Evolutionary conservation across 768 basidiomycete genomes (phyloP).

Genomic region (Clitopilus passeckerianus): DNA sequence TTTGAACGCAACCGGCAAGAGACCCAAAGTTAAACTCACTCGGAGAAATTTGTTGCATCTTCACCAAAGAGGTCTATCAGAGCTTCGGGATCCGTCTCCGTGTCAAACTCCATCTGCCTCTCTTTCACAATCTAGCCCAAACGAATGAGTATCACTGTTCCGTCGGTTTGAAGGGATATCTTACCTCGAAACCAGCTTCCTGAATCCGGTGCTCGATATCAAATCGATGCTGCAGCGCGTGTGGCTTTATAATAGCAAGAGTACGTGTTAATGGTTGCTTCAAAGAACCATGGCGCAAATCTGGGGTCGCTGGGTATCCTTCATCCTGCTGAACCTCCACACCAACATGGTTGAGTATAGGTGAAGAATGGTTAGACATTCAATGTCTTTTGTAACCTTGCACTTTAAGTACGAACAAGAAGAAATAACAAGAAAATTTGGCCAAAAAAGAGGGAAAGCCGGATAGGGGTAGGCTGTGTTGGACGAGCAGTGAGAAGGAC

Average conservation of each 20-base stretch:
- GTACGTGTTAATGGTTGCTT: constrained; percentile 46
- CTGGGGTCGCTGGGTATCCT: constrained; percentile 5
- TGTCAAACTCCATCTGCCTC: constrained; percentile 85
- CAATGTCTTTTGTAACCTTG: background rate
- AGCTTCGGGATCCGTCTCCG: constrained; percentile 75
- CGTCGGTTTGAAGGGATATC: background rate
- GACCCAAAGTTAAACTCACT: constrained; percentile 45
- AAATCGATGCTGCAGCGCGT: constrained; percentile 68
- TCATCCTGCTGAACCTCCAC: background rate
- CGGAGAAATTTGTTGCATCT: constrained; percentile 66
- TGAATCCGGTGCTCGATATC: constrained; percentile 78
- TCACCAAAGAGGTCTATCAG: constrained; percentile 78
- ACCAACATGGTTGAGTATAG: background rate
- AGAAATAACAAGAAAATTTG: background rate
- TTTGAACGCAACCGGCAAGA: background rate
- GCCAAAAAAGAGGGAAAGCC: background rate
- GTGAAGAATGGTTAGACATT: background rate
- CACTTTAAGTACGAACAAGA: background rate
- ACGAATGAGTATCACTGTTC: constrained; percentile 1
- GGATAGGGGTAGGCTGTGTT: background rate
- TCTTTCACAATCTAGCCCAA: constrained; percentile 72
- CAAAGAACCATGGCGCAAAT: constrained; percentile 9
- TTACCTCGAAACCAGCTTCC: constrained; percentile 78
- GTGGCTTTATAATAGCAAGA: constrained; percentile 80
- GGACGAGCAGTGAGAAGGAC: background rate